Base-by-base conservation (phyloP, 2,329 filamentous ascomycete genomes). In the Zymoseptoria passerinii region DNA sequence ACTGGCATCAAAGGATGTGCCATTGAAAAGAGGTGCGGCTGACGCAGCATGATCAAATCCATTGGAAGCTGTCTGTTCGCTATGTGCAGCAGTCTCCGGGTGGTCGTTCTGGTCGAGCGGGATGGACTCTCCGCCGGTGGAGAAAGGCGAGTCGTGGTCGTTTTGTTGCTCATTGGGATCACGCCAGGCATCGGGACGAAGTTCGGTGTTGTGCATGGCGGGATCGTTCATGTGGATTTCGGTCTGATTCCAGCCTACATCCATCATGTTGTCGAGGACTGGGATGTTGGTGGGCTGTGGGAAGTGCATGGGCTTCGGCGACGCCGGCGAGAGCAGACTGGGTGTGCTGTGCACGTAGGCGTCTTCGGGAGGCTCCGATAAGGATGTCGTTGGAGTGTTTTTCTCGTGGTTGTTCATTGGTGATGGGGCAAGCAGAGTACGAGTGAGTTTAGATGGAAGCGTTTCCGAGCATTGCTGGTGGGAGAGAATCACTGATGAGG, bases 191-290 rank as follows among this genome's bases (percentile, higher is more conserved):
- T 68, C 67, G 2, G 68, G 65, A n/a, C 70, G 58, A 5, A 72
- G 60, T 57, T 69, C 68, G 18, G 69, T 71, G 57, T 71, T 65
- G 64, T 63, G 70, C 64, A 66, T 67, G 57, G 68, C 61, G 13
- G 70, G 69, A 52, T 70, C 68, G 54, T 55, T 63, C 77, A 81
- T 77, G 71, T 83, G 82, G 62, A 80, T 80, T 56, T 83, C 78
- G 57, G 83, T 83, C 71, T 87, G 84, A 74, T 86, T 85, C 78
- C 88, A 87, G 66, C 81, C 76, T 56, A 84, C 83, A 74, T 89
- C 85, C 81, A 84, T 89, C 75, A 88, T 85, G 70, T 86, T 84
- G 70, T 85, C 81, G 68, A 89, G 77, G 56, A 89, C 81, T 58
- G 86, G 84, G 60, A 89, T 87, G 65, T 83, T 86, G 66, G 83